Evolutionary conservation across 495 filamentous ascomycete species (phyloP).

Genomic region (Venustampulla echinocandica): DNA sequence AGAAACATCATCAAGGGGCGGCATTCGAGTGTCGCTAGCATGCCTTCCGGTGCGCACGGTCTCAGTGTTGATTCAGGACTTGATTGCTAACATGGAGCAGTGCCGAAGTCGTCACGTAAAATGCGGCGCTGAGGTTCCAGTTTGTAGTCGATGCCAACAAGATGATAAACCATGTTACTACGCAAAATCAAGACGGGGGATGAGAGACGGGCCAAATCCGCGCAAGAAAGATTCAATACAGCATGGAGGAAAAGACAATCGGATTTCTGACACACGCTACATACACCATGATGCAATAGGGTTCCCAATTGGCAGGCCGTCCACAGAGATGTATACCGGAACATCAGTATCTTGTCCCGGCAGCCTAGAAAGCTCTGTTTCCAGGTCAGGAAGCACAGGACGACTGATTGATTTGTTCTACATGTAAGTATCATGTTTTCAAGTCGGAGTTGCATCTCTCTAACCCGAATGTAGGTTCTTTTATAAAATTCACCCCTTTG

Average conservation of each 20-base stretch:
- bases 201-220: constrained; percentile 29
- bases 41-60: constrained; percentile 33
- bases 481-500: constrained; percentile 49
- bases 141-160: constrained; percentile 34
- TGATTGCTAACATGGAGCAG: background rate
- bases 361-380: constrained; percentile 11
- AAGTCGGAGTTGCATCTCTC: background rate
- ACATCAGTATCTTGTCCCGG: background rate
- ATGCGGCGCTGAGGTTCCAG: constrained; percentile 43
- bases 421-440: constrained; percentile 15
- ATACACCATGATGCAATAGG: too few species aligned
- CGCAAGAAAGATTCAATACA: constrained; percentile 28
- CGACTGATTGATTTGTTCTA: constrained; percentile 45
- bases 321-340: background rate
- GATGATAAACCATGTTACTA: constrained; percentile 39
- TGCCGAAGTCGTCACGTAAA: constrained; percentile 49
- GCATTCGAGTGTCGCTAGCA: constrained; percentile 37
- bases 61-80: background rate
- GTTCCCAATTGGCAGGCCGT: background rate
- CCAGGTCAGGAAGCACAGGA: constrained; percentile 19
- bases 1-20: constrained; percentile 9
- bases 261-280: constrained; percentile 7
- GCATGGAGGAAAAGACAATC: constrained; percentile 3
- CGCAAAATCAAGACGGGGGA: constrained; percentile 42
- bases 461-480: constrained; percentile 33